Evolutionary conservation across 257 asterid genomes (phyloP).

Genomic region (Parsonsia alboflavescens): DNA sequence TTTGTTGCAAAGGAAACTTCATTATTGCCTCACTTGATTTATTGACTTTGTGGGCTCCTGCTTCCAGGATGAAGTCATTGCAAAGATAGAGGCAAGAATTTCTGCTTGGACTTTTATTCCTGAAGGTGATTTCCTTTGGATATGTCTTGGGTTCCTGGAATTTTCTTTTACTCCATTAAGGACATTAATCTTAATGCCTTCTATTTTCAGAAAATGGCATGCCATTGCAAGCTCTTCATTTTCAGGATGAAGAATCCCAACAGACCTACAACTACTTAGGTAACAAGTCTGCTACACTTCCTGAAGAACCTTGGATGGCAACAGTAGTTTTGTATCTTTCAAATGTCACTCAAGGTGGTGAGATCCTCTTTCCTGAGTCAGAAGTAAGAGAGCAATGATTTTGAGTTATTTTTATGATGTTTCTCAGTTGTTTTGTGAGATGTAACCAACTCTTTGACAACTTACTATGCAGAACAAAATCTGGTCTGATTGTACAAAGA

Average conservation of each 20-base stretch:
- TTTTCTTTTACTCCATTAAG: conserved; percentile 5
- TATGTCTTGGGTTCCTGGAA: background rate
- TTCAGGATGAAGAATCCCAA: conserved; percentile 41
- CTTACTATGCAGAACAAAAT: conserved; percentile 35
- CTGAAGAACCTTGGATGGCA: conserved; percentile 53
- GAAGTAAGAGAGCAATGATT: conserved; percentile 38
- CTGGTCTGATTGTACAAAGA: conserved; percentile 56
- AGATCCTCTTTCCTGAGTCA: conserved; percentile 61
- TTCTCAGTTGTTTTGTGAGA: conserved; percentile 5
- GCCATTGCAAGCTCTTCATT: conserved; percentile 44
- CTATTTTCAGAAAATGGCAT: conserved; percentile 48
- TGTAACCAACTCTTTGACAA: conserved; percentile 15
- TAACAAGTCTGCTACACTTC: conserved; percentile 26
- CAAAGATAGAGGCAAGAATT: conserved; percentile 66
- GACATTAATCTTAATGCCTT: background rate
- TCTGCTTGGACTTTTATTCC: conserved; percentile 94
- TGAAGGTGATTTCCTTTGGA: conserved; percentile 38
- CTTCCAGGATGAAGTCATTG: conserved; percentile 52
- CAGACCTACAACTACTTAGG: conserved; percentile 37
- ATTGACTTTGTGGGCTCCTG: conserved; percentile 21
- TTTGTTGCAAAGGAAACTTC: background rate
- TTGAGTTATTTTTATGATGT: background rate
- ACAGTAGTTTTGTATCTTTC: conserved; percentile 78
- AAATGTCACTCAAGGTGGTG: conserved; percentile 59
- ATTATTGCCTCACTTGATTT: conserved; percentile 4